Evolutionary conservation across 2,329 filamentous ascomycete species (phyloP).

Genomic region (Zymoseptoria brevis): DNA sequence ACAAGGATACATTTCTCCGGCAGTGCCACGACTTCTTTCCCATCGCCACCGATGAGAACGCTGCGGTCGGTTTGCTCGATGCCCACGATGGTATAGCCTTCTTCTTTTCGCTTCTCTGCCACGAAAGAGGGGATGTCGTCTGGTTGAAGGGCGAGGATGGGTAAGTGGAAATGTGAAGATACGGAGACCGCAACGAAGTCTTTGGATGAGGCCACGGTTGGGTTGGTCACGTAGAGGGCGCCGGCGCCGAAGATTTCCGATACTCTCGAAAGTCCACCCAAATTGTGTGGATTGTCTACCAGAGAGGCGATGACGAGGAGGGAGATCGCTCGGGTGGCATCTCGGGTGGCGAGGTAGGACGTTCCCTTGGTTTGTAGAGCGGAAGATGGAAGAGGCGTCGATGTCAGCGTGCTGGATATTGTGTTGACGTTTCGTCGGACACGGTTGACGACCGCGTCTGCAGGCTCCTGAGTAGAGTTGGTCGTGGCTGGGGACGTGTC

Average conservation of each 20-base stretch:
- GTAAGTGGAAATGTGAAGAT: slow-evolving; percentile 42
- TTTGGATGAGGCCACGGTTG: slow-evolving; percentile 36
- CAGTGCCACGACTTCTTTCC: slow-evolving; percentile 23
- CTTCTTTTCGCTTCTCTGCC: slow-evolving; percentile 34
- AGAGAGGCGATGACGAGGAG: slow-evolving; percentile 45
- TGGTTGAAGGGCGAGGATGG: slow-evolving; percentile 32
- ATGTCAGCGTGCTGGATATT: slow-evolving; percentile 13
- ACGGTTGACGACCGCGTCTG: not conserved
- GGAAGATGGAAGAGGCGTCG: slow-evolving; percentile 7
- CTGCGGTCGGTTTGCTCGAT: slow-evolving; percentile 48
- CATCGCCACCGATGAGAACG: slow-evolving; percentile 33
- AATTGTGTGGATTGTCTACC: slow-evolving; percentile 43
- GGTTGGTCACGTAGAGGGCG: slow-evolving; percentile 37
- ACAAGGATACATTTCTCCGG: slow-evolving; percentile 35
- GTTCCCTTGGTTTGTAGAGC: slow-evolving; percentile 46
- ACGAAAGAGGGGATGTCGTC: slow-evolving; percentile 31
- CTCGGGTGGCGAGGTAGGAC: slow-evolving; percentile 33
- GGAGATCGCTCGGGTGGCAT: slow-evolving; percentile 17
- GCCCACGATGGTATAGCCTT: slow-evolving; percentile 45
- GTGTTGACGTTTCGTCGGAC: slow-evolving; percentile 6
- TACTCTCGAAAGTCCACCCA: slow-evolving; percentile 44
- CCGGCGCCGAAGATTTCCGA: slow-evolving; percentile 45
- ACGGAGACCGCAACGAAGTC: slow-evolving; percentile 46
- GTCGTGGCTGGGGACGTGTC: not conserved
- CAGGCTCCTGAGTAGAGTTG: slow-evolving; percentile 6